A percentile compares a stretch with the other conserved stretches of the same genome.
Conservation (phyloP, 176 grass and related monocot genomes). For the Musa troglodytarum region DNA sequence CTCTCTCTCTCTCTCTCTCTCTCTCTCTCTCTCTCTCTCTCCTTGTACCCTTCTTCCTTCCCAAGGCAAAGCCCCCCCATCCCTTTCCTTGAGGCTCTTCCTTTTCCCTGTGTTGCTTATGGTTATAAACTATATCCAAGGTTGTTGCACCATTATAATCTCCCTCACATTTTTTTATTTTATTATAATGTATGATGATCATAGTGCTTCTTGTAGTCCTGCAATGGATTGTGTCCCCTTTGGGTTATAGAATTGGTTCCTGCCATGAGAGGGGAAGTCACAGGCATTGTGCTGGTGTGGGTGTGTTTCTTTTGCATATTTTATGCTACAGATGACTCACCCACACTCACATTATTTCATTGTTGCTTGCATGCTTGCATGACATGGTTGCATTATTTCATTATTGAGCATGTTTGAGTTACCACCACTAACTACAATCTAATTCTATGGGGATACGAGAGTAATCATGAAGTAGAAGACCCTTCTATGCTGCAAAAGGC, state of each 20-base stretch:
- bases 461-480: conserved; percentile 32
- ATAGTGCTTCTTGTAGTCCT: conserved; percentile 16
- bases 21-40: too few species aligned
- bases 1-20: background rate
- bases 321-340: conserved; percentile 30
- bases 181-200: background rate
- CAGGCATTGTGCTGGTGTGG: background rate
- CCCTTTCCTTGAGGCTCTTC: background rate
- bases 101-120: background rate
- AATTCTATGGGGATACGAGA: background rate
- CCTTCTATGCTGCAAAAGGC: conserved; percentile 24
- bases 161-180: background rate
- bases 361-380: conserved; percentile 24
- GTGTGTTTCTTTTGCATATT: conserved; percentile 20
- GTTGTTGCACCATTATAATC: background rate
- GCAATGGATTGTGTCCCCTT: background rate
- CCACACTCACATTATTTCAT: conserved; percentile 20
- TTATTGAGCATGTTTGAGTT: conserved; percentile 43
- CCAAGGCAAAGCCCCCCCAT: background rate
- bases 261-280: background rate
- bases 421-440: conserved; percentile 40
- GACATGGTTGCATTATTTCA: conserved; percentile 32
- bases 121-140: too few species aligned
- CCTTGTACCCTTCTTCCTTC: background rate
- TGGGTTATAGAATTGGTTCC: conserved; percentile 5